These are phyloP conservation scores for Ramalina intermedia DNA, from an alignment of 495 filamentous ascomycete genomes.

Conservation along the genomic window DNA sequence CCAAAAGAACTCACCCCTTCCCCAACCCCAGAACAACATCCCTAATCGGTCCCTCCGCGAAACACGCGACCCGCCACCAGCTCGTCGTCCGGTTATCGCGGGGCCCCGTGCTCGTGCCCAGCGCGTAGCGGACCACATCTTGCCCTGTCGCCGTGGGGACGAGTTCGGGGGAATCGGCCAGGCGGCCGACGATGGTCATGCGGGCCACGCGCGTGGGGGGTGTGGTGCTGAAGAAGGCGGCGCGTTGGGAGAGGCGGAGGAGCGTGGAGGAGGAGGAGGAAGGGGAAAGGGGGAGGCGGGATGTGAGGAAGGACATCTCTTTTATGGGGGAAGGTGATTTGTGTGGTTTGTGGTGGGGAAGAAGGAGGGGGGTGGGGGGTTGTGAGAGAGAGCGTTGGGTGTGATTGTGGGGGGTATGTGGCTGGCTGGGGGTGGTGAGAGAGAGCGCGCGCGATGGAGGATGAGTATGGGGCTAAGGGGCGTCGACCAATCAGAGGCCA, in stretches of 20 bases:
- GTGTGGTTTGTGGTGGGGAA: constrained; percentile 3
- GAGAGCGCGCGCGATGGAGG: background rate
- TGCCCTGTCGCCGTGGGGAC: constrained; percentile 46
- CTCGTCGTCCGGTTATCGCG: constrained; percentile 50
- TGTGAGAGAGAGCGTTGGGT: background rate
- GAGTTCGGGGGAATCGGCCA: constrained; percentile 54
- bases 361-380: background rate
- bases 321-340: no score
- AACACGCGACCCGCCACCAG: constrained; percentile 63
- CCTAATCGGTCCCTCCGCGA: constrained; percentile 39
- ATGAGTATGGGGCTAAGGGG: background rate
- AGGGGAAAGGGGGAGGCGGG: constrained; percentile 5
- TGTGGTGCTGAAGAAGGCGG: constrained; percentile 22
- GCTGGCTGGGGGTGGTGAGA: background rate
- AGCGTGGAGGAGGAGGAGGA: background rate
- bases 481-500: constrained; percentile 3
- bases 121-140: constrained; percentile 51
- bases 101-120: constrained; percentile 34
- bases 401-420: background rate
- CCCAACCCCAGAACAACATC: constrained; percentile 49
- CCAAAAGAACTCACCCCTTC: constrained; percentile 55
- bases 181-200: constrained; percentile 63
- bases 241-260: constrained; percentile 19
- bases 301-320: constrained; percentile 11
- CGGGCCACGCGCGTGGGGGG: constrained; percentile 38